These are phyloP conservation scores for Coccomyxa sp. DNA, from an alignment of 139 green algal species.

Conservation along the genomic window DNA sequence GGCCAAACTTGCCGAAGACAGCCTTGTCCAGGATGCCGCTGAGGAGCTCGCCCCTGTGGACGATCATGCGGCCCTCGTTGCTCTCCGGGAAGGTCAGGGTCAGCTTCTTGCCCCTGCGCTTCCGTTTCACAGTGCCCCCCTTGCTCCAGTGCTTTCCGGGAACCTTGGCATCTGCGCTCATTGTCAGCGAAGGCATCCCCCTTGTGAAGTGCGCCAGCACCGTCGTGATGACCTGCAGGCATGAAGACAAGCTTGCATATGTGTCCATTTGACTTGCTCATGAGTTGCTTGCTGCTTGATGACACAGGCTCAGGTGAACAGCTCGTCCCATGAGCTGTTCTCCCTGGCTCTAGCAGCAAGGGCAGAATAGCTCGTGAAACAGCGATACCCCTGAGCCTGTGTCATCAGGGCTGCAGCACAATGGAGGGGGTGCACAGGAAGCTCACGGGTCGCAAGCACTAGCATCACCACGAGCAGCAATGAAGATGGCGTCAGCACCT, in stretches of 20 bases:
- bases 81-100: constrained; percentile 6
- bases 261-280: no score
- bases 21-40: constrained; percentile 92
- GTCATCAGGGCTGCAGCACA: neutral
- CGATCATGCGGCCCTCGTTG: constrained; percentile 63
- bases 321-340: no score
- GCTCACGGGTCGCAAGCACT: neutral
- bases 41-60: constrained; percentile 73
- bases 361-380: neutral
- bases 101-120: neutral
- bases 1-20: constrained; percentile 87
- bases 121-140: constrained; percentile 26
- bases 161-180: constrained; percentile 65
- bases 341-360: no score
- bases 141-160: constrained; percentile 67
- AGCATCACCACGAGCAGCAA: neutral
- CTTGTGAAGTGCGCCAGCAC: constrained; percentile 71
- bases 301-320: neutral
- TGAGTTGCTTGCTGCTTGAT: no score
- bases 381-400: neutral
- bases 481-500: constrained; percentile 62
- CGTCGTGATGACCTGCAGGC: constrained; percentile 62
- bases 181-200: constrained; percentile 74
- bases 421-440: no score
- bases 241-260: no score